Evolutionary conservation across 2,329 filamentous ascomycete genomes (phyloP).

Genomic region (Penicillium fuscoglaucum): DNA sequence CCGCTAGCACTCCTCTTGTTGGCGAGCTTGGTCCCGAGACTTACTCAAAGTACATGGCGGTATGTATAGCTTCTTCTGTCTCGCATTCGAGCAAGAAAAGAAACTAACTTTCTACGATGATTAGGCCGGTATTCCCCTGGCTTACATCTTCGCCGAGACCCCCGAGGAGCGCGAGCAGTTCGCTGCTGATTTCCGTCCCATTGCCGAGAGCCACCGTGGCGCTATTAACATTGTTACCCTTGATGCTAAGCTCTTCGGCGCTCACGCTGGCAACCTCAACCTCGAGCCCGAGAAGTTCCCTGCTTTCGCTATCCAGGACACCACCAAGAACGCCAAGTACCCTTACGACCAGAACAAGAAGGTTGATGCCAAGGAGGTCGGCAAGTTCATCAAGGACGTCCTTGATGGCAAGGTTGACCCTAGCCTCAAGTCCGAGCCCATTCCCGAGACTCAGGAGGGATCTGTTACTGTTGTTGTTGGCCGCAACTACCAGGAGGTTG

Average conservation of each 20-base stretch:
- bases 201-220: conserved; percentile 91
- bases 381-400: conserved; percentile 83
- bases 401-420: conserved; percentile 84
- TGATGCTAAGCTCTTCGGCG: conserved; percentile 89
- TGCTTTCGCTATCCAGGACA: conserved; percentile 96
- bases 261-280: conserved; percentile 95
- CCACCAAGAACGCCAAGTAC: conserved; percentile 93
- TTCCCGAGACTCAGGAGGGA: conserved; percentile 90
- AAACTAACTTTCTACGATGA: background rate
- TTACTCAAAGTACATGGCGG: conserved; percentile 89
- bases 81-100: background rate
- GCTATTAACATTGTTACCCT: conserved; percentile 97
- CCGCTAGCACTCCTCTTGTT: conserved; percentile 81
- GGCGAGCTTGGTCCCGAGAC: conserved; percentile 97
- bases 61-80: conserved; percentile 39
- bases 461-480: conserved; percentile 86
- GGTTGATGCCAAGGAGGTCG: conserved; percentile 71
- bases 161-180: conserved; percentile 82
- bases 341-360: conserved; percentile 83
- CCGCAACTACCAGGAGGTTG: conserved; percentile 87
- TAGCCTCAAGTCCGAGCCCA: conserved; percentile 97
- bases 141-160: conserved; percentile 96
- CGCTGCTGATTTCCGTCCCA: conserved; percentile 72
- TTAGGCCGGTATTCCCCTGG: conserved; percentile 80
- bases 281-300: conserved; percentile 94